A percentile compares a stretch with the other conserved stretches of the same genome.
phyloP scores from a whole-genome alignment of 1,139 yeast species.

The Suhomyces coccinellae region DNA sequence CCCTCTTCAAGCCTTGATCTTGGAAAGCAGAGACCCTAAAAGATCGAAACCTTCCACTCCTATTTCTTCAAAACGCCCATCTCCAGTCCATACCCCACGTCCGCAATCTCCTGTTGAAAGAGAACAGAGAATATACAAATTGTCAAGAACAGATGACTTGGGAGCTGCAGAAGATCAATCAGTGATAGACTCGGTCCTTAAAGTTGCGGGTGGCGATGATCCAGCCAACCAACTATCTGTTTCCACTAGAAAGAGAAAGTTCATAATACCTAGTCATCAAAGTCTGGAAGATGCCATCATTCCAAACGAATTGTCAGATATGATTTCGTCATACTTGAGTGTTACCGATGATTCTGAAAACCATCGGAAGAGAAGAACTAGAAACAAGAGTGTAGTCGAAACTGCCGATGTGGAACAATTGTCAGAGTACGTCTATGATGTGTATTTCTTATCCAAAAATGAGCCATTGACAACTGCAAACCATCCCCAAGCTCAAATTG shows the following conservation, averaged over 20 bases:
- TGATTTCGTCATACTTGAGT: conserved; percentile 60
- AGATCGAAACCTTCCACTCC: conserved; percentile 47
- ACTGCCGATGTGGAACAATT: conserved; percentile 25
- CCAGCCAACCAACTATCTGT: background rate
- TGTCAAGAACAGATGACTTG: conserved; percentile 62
- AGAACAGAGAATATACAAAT: conserved; percentile 37
- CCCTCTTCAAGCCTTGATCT: conserved; percentile 74
- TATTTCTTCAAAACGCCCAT: conserved; percentile 21
- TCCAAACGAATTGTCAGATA: conserved; percentile 64
- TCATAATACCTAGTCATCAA: conserved; percentile 36
- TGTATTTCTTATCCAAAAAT: conserved; percentile 49
- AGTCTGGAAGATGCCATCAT: conserved; percentile 44
- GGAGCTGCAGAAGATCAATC: conserved; percentile 20
- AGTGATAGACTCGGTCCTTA: conserved; percentile 24
- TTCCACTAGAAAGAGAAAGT: conserved; percentile 24
- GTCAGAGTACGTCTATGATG: conserved; percentile 85
- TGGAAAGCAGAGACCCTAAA: conserved; percentile 42
- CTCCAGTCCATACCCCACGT: conserved; percentile 18
- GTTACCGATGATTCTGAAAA: conserved; percentile 14
- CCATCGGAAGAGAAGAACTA: conserved; percentile 12
- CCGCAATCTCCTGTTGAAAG: conserved; percentile 18
- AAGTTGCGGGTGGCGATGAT: conserved; percentile 2
- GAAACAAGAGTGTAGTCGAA: conserved; percentile 5
- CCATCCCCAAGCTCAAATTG: conserved; percentile 55
- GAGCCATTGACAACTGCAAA: conserved; percentile 47